phyloP scores from a whole-genome alignment of 169 alveolate species.

The Eimeria zaria region DNA sequence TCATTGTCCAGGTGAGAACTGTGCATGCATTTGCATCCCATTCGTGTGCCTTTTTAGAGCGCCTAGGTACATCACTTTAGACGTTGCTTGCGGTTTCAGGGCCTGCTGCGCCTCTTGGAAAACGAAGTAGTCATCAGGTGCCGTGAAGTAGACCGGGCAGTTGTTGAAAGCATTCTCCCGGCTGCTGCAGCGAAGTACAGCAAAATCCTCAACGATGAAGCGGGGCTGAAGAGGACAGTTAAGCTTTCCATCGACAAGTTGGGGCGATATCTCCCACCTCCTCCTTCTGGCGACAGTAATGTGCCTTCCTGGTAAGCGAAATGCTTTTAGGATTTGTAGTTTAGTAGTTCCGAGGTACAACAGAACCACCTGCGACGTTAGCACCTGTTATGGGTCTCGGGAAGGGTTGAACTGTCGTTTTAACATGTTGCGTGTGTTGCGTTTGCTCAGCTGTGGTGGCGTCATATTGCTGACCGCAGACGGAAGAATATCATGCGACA shows the following conservation, averaged over 20 bases:
- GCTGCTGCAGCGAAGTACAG: constrained; percentile 89
- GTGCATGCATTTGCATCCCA: not conserved
- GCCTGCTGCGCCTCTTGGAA: constrained; percentile 90
- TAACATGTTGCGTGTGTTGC: not conserved
- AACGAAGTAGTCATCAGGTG: constrained; percentile 92
- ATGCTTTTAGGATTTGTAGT: not conserved
- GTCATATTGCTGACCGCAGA: constrained; percentile 87
- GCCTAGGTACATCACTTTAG: not conserved
- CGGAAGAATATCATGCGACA: constrained; percentile 88
- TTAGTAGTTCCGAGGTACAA: not conserved
- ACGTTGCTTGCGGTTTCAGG: constrained; percentile 81
- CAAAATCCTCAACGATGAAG: constrained; percentile 88
- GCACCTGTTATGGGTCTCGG: not conserved
- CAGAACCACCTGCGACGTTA: not conserved
- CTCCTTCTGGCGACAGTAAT: constrained; percentile 89
- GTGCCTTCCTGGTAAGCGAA: constrained; percentile 88
- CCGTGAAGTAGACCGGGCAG: constrained; percentile 91
- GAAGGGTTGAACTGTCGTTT: not conserved
- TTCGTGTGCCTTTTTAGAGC: not conserved
- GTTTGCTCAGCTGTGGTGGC: constrained; percentile 89
- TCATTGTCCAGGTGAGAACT: constrained; percentile 90
- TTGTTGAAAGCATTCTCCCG: constrained; percentile 91
- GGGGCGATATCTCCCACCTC: constrained; percentile 89
- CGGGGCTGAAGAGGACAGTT: constrained; percentile 89
- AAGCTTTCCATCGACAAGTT: constrained; percentile 90